phyloP scores from a whole-genome alignment of 129 eudicot genomes.

The Chrysanthemum seticuspe region DNA sequence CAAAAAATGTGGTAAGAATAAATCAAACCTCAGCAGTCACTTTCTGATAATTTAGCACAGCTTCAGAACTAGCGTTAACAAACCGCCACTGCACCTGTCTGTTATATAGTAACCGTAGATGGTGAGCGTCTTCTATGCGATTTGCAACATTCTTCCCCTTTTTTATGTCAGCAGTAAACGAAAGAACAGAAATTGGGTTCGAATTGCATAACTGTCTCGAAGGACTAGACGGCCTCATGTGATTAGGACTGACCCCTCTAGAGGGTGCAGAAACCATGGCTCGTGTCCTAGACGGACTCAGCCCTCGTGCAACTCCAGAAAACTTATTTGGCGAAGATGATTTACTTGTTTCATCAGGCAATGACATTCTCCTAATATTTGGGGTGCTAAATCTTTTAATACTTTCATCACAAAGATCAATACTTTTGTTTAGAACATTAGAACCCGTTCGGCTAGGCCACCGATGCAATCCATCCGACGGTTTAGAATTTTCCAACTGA shows the following conservation, averaged over 20 bases:
- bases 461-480: constrained; percentile 67
- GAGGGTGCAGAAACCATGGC: constrained; percentile 41
- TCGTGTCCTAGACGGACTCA: constrained; percentile 67
- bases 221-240: constrained; percentile 76
- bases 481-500: constrained; percentile 85
- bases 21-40: constrained; percentile 84
- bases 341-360: constrained; percentile 45
- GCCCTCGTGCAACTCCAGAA: constrained; percentile 46
- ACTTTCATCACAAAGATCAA: constrained; percentile 45
- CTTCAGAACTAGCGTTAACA: constrained; percentile 66
- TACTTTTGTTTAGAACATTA: constrained; percentile 39
- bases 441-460: constrained; percentile 82
- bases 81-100: constrained; percentile 88
- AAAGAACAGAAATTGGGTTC: constrained; percentile 76
- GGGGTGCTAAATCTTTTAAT: constrained; percentile 36
- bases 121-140: constrained; percentile 87
- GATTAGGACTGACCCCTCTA: constrained; percentile 80
- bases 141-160: constrained; percentile 73
- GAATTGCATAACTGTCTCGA: constrained; percentile 59
- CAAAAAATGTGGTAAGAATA: constrained; percentile 16
- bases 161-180: constrained; percentile 74
- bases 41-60: constrained; percentile 54
- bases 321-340: constrained; percentile 64
- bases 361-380: constrained; percentile 57
- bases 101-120: constrained; percentile 69